Conservation (phyloP, 2,329 filamentous ascomycete species). For the Talaromyces sp. region DNA sequence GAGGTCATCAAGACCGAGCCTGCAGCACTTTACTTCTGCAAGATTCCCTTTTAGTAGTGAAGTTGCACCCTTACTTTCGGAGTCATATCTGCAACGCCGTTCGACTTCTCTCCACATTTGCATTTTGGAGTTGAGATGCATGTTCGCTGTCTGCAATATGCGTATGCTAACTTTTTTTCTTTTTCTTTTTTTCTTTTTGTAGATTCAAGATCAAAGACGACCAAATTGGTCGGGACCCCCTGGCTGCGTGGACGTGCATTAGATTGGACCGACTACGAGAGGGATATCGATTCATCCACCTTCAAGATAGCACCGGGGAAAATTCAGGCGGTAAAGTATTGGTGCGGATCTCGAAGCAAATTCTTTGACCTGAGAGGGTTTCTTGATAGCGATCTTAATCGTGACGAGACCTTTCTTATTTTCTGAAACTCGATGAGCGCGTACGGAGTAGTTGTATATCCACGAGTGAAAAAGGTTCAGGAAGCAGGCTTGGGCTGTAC, state of each 20-base stretch:
- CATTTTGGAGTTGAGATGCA: not conserved
- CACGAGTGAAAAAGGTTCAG: not conserved
- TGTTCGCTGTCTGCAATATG: not conserved
- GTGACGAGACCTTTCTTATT: slow-evolving; percentile 10
- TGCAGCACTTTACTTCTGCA: slow-evolving; percentile 2
- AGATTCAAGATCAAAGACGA: slow-evolving; percentile 88
- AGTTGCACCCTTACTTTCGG: slow-evolving; percentile 1
- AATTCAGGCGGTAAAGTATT: slow-evolving; percentile 70
- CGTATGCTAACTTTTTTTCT: slow-evolving; percentile 3
- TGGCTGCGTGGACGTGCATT: slow-evolving; percentile 88
- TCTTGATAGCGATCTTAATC: not conserved
- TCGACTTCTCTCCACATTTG: not conserved
- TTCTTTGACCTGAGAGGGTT: slow-evolving; percentile 18
- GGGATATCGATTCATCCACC: slow-evolving; percentile 76
- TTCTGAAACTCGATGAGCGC: not conserved
- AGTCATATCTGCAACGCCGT: slow-evolving; percentile 8
- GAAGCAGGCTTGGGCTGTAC: not conserved
- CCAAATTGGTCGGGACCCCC: slow-evolving; percentile 73
- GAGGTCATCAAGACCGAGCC: not conserved
- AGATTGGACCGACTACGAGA: slow-evolving; percentile 76
- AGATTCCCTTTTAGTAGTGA: not conserved
- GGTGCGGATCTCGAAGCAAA: slow-evolving; percentile 69
- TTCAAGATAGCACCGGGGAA: slow-evolving; percentile 70
- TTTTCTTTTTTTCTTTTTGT: slow-evolving; percentile 5
- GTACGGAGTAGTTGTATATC: too few relatives aligned